phyloP scores from a whole-genome alignment of 2,329 filamentous ascomycete genomes.

The Cryphonectria carpinicola region DNA sequence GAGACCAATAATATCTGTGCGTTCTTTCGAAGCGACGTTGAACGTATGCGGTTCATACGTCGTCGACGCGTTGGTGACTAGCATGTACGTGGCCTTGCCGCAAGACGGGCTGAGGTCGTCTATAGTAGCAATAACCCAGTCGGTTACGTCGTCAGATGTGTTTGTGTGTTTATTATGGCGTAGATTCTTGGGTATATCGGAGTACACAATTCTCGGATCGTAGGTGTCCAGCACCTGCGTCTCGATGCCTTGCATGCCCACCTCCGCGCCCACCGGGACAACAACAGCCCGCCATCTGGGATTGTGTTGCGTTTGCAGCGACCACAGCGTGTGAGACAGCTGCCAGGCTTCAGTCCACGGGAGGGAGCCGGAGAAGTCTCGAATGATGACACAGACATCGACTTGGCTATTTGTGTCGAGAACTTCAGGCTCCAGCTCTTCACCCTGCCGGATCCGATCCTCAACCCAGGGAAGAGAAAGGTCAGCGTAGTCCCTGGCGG shows the following conservation, averaged over 20 bases:
- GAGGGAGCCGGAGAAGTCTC: constrained; percentile 3
- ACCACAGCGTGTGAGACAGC: constrained; percentile 20
- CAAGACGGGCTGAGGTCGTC: not conserved
- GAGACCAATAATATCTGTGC: constrained; percentile 3
- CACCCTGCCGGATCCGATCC: constrained; percentile 20
- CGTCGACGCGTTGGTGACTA: constrained; percentile 8
- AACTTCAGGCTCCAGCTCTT: constrained; percentile 8
- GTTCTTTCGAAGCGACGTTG: not conserved
- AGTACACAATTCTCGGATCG: constrained; percentile 18
- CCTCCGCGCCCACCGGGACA: not conserved
- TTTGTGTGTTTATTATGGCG: not conserved
- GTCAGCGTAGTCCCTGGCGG: constrained; percentile 13
- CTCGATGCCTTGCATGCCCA: constrained; percentile 2
- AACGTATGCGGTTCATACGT: constrained; percentile 7
- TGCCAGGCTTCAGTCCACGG: constrained; percentile 12
- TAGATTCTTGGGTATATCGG: not conserved
- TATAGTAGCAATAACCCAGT: constrained; percentile 15
- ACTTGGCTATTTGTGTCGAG: constrained; percentile 2
- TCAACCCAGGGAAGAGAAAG: constrained; percentile 17
- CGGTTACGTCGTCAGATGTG: constrained; percentile 8
- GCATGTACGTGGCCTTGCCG: constrained; percentile 1
- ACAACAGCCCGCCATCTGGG: constrained; percentile 24
- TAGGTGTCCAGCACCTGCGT: constrained; percentile 19
- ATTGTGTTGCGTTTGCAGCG: constrained; percentile 18
- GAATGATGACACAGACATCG: constrained; percentile 26